Conservation (phyloP, 192 early-diverging fungal genomes). For the Mortierella alpina region DNA sequence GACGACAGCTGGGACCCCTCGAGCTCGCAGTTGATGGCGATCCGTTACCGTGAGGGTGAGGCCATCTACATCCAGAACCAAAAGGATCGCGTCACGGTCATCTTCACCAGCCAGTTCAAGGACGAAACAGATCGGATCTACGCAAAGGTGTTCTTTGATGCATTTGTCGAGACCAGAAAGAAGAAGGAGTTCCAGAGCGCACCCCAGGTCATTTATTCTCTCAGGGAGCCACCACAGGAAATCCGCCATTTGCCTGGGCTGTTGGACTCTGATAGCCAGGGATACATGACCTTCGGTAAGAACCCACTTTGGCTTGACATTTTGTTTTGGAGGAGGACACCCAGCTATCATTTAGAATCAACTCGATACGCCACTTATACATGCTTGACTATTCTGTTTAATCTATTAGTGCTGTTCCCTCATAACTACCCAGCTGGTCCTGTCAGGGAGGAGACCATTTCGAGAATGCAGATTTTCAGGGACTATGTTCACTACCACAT, state of each 20-base stretch:
- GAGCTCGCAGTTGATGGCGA: slow-evolving; percentile 82
- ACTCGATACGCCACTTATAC: not conserved
- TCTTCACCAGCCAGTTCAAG: slow-evolving; percentile 96
- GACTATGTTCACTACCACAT: slow-evolving; percentile 99
- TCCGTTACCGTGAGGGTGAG: slow-evolving; percentile 95
- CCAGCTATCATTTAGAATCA: not conserved
- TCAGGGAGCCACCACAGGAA: slow-evolving; percentile 94
- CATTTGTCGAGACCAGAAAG: slow-evolving; percentile 97
- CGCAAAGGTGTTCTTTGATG: slow-evolving; percentile 97
- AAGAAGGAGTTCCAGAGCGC: slow-evolving; percentile 89
- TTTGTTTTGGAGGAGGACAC: not conserved
- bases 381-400: too few species aligned
- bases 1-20: slow-evolving; percentile 75
- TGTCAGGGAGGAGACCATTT: slow-evolving; percentile 90
- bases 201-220: slow-evolving; percentile 95
- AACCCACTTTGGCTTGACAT: not conserved
- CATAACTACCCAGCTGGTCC: slow-evolving; percentile 81
- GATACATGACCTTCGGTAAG: slow-evolving; percentile 96
- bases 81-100: slow-evolving; percentile 95
- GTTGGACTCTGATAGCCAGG: slow-evolving; percentile 86
- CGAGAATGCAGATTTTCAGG: slow-evolving; percentile 95
- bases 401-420: slow-evolving; percentile 87
- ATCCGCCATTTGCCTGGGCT: slow-evolving; percentile 80
- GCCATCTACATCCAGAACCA: slow-evolving; percentile 92
- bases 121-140: slow-evolving; percentile 97